Evolutionary conservation across 495 filamentous ascomycete genomes (phyloP), one percentile per base, ranked within the genome.

Genomic region (Neurospora sp.): DNA sequence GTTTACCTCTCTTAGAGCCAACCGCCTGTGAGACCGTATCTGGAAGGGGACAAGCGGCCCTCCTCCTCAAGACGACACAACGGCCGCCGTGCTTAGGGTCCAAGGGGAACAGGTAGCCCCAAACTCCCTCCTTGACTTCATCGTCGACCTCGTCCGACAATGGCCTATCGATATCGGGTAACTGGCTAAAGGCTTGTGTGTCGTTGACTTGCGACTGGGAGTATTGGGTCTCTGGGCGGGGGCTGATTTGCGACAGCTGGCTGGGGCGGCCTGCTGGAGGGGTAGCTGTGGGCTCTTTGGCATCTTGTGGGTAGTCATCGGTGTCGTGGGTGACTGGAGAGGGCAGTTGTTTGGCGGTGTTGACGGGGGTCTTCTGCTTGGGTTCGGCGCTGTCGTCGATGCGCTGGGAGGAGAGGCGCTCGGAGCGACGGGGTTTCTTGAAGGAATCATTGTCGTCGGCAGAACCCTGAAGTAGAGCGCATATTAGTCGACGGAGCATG

Each of bases 81-180:
- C 81, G 84, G n/a, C 90, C 88, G 18, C 88, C 90, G 70, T 90
- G 88, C 44, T 86, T 86, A 39, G 88, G 85, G 79, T 94, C 89
- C 27, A 97, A 80, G 18, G 95, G 93, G 72, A 97, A 88, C 6
- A 99, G 84, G 76, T 99, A 99, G 14, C 96, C 96, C 96, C 96
- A 99, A 2, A 98, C 93, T 10, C 93, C 93, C 77, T 97, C 93
- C 23, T 89, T 93, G 76, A 93, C 90, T 78, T 94, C 92, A 79
- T 98, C 93, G 69, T 92, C 88, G 0, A 96, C 93, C 48, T 94
- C 93, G 70, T 93, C 90, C 9, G 92, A 91, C 31, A 93, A 88
- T 41, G 89, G 87, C n/a, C 88, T 85, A 71, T 92, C 89, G 35
- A 93, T 82, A 11, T 74, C 72, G 79, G 92, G 93, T 16, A 62